A percentile compares a stretch with the other conserved stretches of the same genome.
These are phyloP conservation scores for Cardamine chenopodiifolia DNA, from an alignment of 345 rosid species.

Conservation along the genomic window DNA sequence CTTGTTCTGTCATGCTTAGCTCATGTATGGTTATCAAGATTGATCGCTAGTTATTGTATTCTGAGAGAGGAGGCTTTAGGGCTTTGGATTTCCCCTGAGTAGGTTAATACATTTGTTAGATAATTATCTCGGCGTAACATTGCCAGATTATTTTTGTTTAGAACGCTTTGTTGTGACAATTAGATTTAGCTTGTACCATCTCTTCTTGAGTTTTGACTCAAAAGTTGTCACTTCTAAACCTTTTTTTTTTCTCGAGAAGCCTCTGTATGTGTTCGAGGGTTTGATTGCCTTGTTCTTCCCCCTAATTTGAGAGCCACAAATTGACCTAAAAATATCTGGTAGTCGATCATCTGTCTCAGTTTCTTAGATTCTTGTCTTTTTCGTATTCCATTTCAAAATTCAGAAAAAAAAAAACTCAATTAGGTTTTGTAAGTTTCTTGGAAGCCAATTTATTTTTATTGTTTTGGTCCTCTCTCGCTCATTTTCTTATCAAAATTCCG, in stretches of 20 bases:
- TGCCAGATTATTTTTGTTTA: constrained; percentile 10
- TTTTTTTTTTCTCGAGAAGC: background rate
- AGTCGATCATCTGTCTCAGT: background rate
- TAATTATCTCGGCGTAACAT: constrained; percentile 1
- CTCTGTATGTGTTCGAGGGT: constrained; percentile 2
- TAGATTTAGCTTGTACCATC: constrained; percentile 28
- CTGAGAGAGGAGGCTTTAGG: constrained; percentile 27
- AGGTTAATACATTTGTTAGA: constrained; percentile 32
- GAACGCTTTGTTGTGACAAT: too few relatives aligned
- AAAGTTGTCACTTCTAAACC: too few relatives aligned
- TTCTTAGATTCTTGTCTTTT: background rate
- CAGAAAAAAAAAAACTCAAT: background rate
- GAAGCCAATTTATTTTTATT: background rate
- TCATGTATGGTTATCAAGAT: constrained; percentile 28
- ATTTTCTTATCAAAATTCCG: background rate
- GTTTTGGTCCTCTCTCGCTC: background rate
- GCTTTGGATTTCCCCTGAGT: constrained; percentile 24
- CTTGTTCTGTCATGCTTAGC: background rate
- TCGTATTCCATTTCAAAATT: constrained; percentile 2
- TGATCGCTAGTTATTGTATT: constrained; percentile 34
- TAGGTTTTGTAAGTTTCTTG: background rate
- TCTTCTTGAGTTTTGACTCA: constrained; percentile 17
- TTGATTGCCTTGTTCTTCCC: background rate
- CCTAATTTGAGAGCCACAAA: constrained; percentile 24
- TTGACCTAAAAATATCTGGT: constrained; percentile 25